Conservation (phyloP, 163 green algal species). For the Scenedesmus sp. region DNA sequence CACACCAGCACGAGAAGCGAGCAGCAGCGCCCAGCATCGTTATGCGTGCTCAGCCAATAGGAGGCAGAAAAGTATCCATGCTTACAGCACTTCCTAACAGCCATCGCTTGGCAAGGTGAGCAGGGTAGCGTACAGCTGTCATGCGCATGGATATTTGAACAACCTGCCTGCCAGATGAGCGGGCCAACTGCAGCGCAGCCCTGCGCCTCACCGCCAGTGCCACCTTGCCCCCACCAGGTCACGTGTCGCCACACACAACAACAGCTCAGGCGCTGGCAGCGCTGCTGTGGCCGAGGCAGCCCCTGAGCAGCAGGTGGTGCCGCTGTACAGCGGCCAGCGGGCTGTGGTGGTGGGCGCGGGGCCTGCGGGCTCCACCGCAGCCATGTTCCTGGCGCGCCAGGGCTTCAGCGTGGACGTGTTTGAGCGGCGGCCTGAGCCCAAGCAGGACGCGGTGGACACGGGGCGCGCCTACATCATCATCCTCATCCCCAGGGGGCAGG, state of each 20-base stretch:
- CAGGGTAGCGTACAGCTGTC: neutral
- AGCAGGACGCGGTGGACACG: conserved; percentile 60
- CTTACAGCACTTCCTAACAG: neutral
- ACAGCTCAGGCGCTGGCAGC: neutral
- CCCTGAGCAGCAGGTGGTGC: conserved; percentile 2
- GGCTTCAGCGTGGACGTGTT: conserved; percentile 67
- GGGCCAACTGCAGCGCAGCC: neutral
- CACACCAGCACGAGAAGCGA: neutral
- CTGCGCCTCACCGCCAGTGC: neutral
- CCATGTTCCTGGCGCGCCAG: conserved; percentile 67
- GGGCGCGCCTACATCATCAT: conserved; percentile 75
- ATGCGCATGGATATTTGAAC: neutral
- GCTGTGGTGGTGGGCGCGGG: conserved; percentile 69
- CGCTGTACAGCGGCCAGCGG: conserved; percentile 57
- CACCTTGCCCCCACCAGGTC: neutral
- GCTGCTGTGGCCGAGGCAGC: neutral
- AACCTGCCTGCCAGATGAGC: neutral
- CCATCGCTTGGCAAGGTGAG: neutral
- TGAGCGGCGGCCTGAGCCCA: conserved; percentile 66
- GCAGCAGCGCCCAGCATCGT: neutral
- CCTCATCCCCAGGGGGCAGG: conserved; percentile 67
- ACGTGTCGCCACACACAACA: neutral
- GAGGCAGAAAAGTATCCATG: neutral
- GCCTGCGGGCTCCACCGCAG: conserved; percentile 60
- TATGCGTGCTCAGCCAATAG: neutral